Base-by-base conservation (phyloP, 1,284 basidiomycete genomes). In the Vanrija humicola region DNA sequence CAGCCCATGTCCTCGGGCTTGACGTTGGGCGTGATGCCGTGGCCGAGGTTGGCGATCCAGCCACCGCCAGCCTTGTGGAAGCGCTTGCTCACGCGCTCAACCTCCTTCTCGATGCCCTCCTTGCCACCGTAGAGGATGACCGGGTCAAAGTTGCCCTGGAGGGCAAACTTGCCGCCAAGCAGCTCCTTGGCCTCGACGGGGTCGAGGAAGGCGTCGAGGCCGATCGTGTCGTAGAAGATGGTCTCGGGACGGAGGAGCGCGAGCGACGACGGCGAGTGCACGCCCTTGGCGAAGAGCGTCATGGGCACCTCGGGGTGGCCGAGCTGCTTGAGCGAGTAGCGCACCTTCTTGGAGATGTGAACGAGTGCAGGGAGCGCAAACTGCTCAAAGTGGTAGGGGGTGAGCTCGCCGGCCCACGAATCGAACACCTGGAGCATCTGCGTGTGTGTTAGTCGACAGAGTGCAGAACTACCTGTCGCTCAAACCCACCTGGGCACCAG, bases 71-170 rank as follows among this genome's bases (percentile, higher is more conserved):
- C 54, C 52, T 56, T 21, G 56, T 77, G 80, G 79, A 98, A 98
- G 21, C 82, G 82, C 61, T 84, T 81, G 59, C 86, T 85, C 82
- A 95, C 88, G 64, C 87, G 81, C 78, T 90, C 86, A 40, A 97
- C 91, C 66, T 90, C 86, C 48, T 78, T 75, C 77, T 94, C 89
- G 67, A 98, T 97, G 8, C 92, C 91, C 19, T 88, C 87, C 60
- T 79, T 82, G 2, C 92, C 91, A 45, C 90, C 94, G 64, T 94
- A 92, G 46, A 98, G 79, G 43, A 93, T 80, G 49, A 83, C 84
- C 14, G 93, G 93, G 76, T 99, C 96, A 75, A 96, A 81, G 79
- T 98, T 98, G 15, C 96, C 96, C 75, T 99, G 96, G 46, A 98
- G 77, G 16, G 87, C 86, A 60, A 92, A 84, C 48, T 59, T 57